Base-by-base conservation (phyloP, 176 grass and related monocot genomes). In the Pharus latifolius region DNA sequence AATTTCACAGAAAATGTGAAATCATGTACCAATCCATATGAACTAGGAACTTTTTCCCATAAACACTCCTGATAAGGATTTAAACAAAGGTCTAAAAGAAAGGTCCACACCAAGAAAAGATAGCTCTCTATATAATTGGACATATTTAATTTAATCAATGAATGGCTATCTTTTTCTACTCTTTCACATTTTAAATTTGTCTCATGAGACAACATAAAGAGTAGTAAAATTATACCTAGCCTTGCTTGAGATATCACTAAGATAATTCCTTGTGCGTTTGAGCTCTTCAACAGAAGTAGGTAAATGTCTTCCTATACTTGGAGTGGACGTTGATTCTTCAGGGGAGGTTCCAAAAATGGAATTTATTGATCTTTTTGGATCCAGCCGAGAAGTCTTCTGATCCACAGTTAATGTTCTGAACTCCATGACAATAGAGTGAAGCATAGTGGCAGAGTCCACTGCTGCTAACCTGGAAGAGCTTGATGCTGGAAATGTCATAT, bases 401-500 rank as follows among this genome's bases (percentile, higher is more conserved):
- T 84, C 88, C 74, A 67, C 46, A 77, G 77, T 57, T 59, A 63
- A 28, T 66, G 71, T 15, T 76, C 84, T 86, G 15, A 86, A 46
- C 27, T 91, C 92, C 61, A 81, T 37, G 18, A 72, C 77, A 83
- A 96, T 79, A 19, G 82, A 96, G 10, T 91, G 88, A 84, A 91
- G 60, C 11, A 88, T 38, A 78, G 28, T 78, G 56, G 61, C 41
- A 81, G 85, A 62, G 23, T 96, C 87, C 51, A 69, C 56, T 56
- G 60, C 47, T 20, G 74, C 45, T 63, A 74, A 77, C 62, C 91
- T 96, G n/a, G 59, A 76, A 74, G 82, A 81, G 46, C 77, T 81
- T 54, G 81, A 55, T 31, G 76, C 43, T 27, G 84, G 78, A 61
- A 90, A 80, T 43, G 63, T 37, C 6, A 63, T 48, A 61, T 76